These are phyloP conservation scores for Cyberlindnera saturnus DNA, from an alignment of 805 yeast species.

Conservation along the genomic window DNA sequence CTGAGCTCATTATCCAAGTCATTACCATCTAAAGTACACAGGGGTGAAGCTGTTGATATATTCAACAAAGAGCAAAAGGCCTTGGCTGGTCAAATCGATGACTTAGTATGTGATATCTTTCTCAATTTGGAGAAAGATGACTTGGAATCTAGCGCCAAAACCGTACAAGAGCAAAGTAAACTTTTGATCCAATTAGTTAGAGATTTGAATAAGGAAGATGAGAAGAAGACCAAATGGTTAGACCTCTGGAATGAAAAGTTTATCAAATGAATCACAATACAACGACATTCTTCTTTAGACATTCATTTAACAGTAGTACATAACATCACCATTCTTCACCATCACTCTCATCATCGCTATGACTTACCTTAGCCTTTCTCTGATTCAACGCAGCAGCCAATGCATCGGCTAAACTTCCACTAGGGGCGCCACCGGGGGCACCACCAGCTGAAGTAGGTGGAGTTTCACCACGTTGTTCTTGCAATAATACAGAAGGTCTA, in stretches of 20 bases:
- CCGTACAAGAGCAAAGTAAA: conserved; percentile 20
- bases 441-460: conserved; percentile 33
- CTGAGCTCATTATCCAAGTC: conserved; percentile 55
- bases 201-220: conserved; percentile 41
- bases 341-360: conserved; percentile 80
- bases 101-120: conserved; percentile 51
- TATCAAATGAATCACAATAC: neutral
- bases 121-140: conserved; percentile 26
- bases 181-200: conserved; percentile 26
- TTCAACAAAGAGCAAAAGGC: conserved; percentile 37
- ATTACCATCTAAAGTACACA: conserved; percentile 33
- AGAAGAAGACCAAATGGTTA: conserved; percentile 53
- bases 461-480: conserved; percentile 64
- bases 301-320: neutral
- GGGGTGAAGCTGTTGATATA: conserved; percentile 42
- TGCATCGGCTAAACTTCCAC: conserved; percentile 77
- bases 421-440: conserved; percentile 43
- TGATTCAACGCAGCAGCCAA: conserved; percentile 78
- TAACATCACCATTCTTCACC: conserved; percentile 58
- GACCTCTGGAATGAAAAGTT: conserved; percentile 46
- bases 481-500: conserved; percentile 64
- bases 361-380: conserved; percentile 76
- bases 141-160: conserved; percentile 26
- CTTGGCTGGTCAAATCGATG: conserved; percentile 47
- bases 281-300: neutral